phyloP scores from a whole-genome alignment of 257 asterid species.

The Plantago major region DNA sequence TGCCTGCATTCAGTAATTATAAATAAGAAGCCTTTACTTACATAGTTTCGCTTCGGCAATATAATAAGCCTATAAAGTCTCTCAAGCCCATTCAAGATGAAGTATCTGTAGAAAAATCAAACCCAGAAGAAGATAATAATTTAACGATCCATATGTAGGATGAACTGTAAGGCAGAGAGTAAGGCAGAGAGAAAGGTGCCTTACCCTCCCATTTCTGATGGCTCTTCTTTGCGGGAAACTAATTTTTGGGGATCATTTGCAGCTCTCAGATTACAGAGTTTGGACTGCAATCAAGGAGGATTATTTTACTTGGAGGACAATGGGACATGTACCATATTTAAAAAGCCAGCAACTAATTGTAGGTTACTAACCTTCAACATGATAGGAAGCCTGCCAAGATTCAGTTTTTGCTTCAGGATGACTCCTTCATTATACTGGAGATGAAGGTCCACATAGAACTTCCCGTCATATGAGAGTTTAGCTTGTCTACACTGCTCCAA shows the following conservation, averaged over 20 bases:
- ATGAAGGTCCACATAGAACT: constrained; percentile 50
- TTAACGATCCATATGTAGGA: not conserved
- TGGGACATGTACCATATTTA: constrained; percentile 12
- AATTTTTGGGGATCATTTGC: constrained; percentile 50
- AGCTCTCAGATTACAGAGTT: constrained; percentile 60
- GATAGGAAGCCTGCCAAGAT: constrained; percentile 76
- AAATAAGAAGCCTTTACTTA: constrained; percentile 35
- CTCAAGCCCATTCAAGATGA: constrained; percentile 93
- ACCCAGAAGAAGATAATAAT: constrained; percentile 1
- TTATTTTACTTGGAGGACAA: constrained; percentile 3
- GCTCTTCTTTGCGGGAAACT: constrained; percentile 65
- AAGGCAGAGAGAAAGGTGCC: constrained; percentile 27
- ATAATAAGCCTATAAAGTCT: constrained; percentile 80
- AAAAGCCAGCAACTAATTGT: constrained; percentile 9
- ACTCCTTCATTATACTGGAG: constrained; percentile 67
- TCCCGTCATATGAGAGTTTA: constrained; percentile 70
- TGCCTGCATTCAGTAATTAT: constrained; percentile 13
- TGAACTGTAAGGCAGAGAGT: constrained; percentile 17
- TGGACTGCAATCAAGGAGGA: constrained; percentile 48
- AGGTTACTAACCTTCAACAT: constrained; percentile 69
- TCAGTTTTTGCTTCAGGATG: constrained; percentile 44
- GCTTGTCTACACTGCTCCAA: constrained; percentile 93
- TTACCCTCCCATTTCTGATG: constrained; percentile 99
- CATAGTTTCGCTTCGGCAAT: constrained; percentile 84
- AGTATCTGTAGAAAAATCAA: constrained; percentile 49